These are phyloP conservation scores for Primulina eburnea DNA, from an alignment of 257 asterid genomes.

Conservation along the genomic window DNA sequence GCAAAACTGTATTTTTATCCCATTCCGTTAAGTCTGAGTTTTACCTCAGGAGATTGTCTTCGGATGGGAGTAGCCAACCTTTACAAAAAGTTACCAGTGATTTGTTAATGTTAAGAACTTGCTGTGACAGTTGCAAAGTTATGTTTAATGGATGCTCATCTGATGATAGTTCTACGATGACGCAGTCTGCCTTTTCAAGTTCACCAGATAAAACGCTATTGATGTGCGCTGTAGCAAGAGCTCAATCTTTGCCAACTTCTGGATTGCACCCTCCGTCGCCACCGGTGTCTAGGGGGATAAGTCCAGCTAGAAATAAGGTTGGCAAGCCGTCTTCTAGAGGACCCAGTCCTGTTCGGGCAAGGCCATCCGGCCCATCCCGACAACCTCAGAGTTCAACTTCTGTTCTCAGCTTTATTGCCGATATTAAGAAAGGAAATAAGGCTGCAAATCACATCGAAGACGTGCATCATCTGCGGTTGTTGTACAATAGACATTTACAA, in stretches of 20 bases:
- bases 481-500: conserved; percentile 81
- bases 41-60: conserved; percentile 59
- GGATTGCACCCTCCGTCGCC: conserved; percentile 68
- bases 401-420: conserved; percentile 75
- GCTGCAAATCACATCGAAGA: conserved; percentile 68
- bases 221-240: conserved; percentile 41
- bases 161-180: conserved; percentile 46
- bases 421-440: conserved; percentile 70
- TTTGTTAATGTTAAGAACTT: conserved; percentile 35
- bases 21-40: conserved; percentile 34
- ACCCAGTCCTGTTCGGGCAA: conserved; percentile 63
- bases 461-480: conserved; percentile 71
- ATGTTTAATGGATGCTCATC: conserved; percentile 27
- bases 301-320: conserved; percentile 54
- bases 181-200: conserved; percentile 37
- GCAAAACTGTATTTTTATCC: conserved; percentile 32
- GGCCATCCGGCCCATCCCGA: conserved; percentile 77
- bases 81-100: conserved; percentile 56
- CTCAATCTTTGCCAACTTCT: conserved; percentile 38
- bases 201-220: conserved; percentile 35
- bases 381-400: conserved; percentile 65
- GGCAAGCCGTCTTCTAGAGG: conserved; percentile 55
- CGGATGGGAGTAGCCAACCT: conserved; percentile 53
- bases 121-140: conserved; percentile 31
- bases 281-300: conserved; percentile 52